Base-by-base conservation (phyloP, 1,284 basidiomycete species). In the Ceratorhiza oryzae-sativae region DNA sequence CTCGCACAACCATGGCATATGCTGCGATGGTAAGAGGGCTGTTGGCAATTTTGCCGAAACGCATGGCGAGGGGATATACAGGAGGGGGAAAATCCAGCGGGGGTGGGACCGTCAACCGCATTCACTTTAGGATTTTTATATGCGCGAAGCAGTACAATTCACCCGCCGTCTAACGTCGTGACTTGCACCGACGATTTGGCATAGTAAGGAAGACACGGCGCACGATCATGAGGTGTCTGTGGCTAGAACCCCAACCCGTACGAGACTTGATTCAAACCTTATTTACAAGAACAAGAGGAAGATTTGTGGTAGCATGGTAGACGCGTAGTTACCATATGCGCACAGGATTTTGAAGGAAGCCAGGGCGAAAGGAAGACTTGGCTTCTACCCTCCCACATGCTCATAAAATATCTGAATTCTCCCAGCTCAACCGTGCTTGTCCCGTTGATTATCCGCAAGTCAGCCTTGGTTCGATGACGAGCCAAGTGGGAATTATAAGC, bases 41-140 rank as follows among this genome's bases (percentile, higher is more conserved):
- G n/a, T 15, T 41, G 20, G 34, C 2, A 9, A n/a, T 30, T 1
- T 32, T 23, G 36, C 34, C 23, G 46, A 65, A 20, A 4, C 48
- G 30, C 27, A 12, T 30, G 32, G 12, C 20, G 25, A 30, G 45
- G 53, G 32, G 32, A n/a, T 34, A 41, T 13, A 23, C 12, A 45
- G 13, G n/a, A 30, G 8, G 42, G n/a, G n/a, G n/a, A n/a, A n/a
- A n/a, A n/a, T n/a, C n/a, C n/a, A n/a, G n/a, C n/a, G n/a, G n/a
- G n/a, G 36, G 13, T 13, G 13, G 36, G 36, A 39, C 36, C 55
- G n/a, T 20, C 9, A 30, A 58, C 4, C n/a, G 30, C n/a, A n/a
- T n/a, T n/a, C n/a, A n/a, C n/a, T n/a, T 34, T 6, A 45, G 3
- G 9, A 53, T 36, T 58, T n/a, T 58, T 58, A 58, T 58, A 58